Base-by-base conservation (phyloP, 176 grass and related monocot genomes). In the Lolium rigidum region DNA sequence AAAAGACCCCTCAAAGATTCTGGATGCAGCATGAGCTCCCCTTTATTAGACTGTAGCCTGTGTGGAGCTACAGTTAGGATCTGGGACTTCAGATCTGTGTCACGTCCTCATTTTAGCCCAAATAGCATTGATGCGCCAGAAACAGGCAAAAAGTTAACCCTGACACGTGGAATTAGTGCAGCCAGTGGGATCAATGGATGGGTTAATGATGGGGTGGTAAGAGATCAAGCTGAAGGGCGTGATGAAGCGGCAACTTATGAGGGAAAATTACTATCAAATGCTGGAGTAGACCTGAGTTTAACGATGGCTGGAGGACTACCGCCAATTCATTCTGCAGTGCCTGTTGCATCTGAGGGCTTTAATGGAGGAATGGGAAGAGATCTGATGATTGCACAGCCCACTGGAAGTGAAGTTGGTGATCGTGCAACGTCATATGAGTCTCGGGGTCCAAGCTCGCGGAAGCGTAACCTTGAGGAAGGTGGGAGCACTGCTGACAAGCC, bases 331-430 rank as follows among this genome's bases (percentile, higher is more conserved):
- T 90, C 86, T 76, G 79, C 49, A 38, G 69, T 86, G 9, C 92
- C 82, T 77, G 59, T 77, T 81, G 73, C 75, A 22, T 91, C 90
- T 11, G 88, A 90, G 46, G 79, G 76, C 61, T 88, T 88, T 49
- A 86, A 90, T 85, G 93, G 84, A 54, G 92, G 86, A 62, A 91
- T 95, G 97, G 97, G 97, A 54, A 95, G 92, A 49, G 92, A 98
- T 94, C 81, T 98, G 57, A 98, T 98, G 90, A 98, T 98, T 60
- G 97, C 94, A 68, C 94, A 94, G 66, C 94, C 97, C 82, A 88
- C 97, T 76, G 90, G 97, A 85, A 98, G 97, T 90, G 97, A 98
- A 88, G 92, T 98, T 83, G 97, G 97, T 86, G 97, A 95, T 77
- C 92, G 90, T 81, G 97, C 92, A 37, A 89, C 94, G 4, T 98